Conservation (phyloP, 805 yeast species). For the Ogataea polymorpha region DNA sequence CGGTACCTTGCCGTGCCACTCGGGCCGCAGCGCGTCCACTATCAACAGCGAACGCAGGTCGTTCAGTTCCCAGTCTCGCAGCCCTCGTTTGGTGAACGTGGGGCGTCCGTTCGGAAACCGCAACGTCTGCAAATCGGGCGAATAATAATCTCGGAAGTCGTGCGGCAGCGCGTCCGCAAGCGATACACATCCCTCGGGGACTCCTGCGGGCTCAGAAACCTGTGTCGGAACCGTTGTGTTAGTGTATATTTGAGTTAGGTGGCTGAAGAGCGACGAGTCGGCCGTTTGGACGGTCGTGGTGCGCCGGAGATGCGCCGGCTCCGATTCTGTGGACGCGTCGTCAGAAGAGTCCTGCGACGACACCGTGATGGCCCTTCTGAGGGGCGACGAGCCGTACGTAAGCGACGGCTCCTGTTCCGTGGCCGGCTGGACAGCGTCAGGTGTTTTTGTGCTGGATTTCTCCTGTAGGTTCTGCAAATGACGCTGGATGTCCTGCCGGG, state of each 20-base stretch:
- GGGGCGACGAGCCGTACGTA: slow-evolving; percentile 35
- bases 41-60: slow-evolving; percentile 65
- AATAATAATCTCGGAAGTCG: slow-evolving; percentile 52
- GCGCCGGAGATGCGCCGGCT: slow-evolving; percentile 9
- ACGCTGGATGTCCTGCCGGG: slow-evolving; percentile 32
- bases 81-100: slow-evolving; percentile 55
- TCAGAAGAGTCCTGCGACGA: slow-evolving; percentile 21
- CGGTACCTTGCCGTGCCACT: slow-evolving; percentile 57
- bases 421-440: slow-evolving; percentile 1
- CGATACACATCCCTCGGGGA: slow-evolving; percentile 20
- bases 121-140: slow-evolving; percentile 50
- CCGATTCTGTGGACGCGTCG: slow-evolving; percentile 16
- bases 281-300: slow-evolving; percentile 15
- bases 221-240: slow-evolving; percentile 23
- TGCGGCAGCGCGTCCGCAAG: slow-evolving; percentile 53
- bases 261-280: slow-evolving; percentile 26
- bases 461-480: slow-evolving; percentile 22
- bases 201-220: neutral
- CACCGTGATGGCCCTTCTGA: slow-evolving; percentile 26
- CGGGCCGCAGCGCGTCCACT: slow-evolving; percentile 45
- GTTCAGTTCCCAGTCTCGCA: slow-evolving; percentile 69
- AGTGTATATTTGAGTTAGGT: slow-evolving; percentile 29
- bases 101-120: slow-evolving; percentile 60
- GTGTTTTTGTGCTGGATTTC: neutral
- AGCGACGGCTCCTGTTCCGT: slow-evolving; percentile 7